Evolutionary conservation across 139 green algal species (phyloP), one percentile per base, ranked within the genome.

Genomic region (Picochlorum sp.): DNA sequence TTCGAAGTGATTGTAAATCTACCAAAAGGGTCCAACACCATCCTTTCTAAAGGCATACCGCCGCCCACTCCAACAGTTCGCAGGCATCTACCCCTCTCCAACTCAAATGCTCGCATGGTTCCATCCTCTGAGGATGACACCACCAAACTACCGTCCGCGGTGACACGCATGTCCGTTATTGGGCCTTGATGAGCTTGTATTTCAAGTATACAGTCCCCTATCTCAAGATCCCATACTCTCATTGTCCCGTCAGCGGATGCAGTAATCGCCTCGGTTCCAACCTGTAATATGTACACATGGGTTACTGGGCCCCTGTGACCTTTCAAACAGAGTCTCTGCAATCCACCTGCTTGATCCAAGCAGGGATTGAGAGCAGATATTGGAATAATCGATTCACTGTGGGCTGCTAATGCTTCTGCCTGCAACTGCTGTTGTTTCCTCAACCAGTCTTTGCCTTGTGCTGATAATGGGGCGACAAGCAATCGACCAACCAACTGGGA

Each of bases 181-280:
- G 64, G 38, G 6, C 52, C 70, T 0, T 45, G 57, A 55, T 81
- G 66, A 44, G 73, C 71, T 15, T 16, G 8, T 71, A 92, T 59
- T 57, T 85, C 63, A 74, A 90, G 79, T 45, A 88, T 77, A 47
- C 86, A 94, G 61, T 92, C 86, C 2, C 88, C 88, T 31, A 92
- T 86, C 57, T 80, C 68, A 55, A 92, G 69, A 73, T 95, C 88
- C 85, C 86, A 95, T 28, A 95, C 82, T 18, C 85, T 73, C 1
- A 76, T 81, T 0, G 76, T 90, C 41, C 72, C 70, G 57, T 95
- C 87, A 1, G 75, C 62, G 10, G 45, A 61, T 71, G 66, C 80
- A 18, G 83, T 92, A 20, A 94, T 68, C 10, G 87, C 76, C 45
- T 94, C 86, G 23, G 75, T 79, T 59, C 83, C 83, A 34, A 84